These are phyloP conservation scores for Cladophialophora immunda DNA, from an alignment of 2,329 filamentous ascomycete species.

Conservation along the genomic window DNA sequence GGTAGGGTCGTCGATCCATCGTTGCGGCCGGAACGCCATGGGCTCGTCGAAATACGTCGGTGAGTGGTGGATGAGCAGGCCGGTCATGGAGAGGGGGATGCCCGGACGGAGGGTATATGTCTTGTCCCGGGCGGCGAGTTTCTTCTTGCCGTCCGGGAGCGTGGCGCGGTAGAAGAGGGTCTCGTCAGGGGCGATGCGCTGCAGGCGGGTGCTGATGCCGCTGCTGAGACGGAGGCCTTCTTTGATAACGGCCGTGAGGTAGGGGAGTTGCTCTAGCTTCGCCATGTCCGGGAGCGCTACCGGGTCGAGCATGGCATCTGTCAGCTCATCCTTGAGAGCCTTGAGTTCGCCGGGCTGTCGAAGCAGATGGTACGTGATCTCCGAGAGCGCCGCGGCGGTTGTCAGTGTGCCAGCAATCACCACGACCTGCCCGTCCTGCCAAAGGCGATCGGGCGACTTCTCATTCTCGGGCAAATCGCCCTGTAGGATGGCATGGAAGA, in stretches of 20 bases:
- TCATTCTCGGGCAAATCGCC: conserved; percentile 30
- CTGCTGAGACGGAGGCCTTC: conserved; percentile 47
- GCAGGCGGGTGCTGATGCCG: conserved; percentile 44
- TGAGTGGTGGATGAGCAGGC: conserved; percentile 47
- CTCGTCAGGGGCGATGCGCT: conserved; percentile 41
- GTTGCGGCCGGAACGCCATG: conserved; percentile 47
- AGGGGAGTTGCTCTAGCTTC: conserved; percentile 44
- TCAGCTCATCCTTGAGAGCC: conserved; percentile 25
- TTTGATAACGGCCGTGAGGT: conserved; percentile 46
- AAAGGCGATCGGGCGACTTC: no score
- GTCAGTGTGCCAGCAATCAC: conserved; percentile 32
- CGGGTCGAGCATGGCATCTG: conserved; percentile 18
- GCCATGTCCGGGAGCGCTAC: conserved; percentile 26
- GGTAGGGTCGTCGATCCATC: conserved; percentile 45
- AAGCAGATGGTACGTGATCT: conserved; percentile 29
- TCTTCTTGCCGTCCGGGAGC: neutral
- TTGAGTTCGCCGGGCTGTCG: conserved; percentile 11
- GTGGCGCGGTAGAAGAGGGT: conserved; percentile 24
- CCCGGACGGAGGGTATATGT: conserved; percentile 26
- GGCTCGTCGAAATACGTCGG: conserved; percentile 48
- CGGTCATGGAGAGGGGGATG: conserved; percentile 44
- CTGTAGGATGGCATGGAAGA: conserved; percentile 33
- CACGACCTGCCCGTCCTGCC: no score
- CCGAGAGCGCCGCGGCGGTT: conserved; percentile 29
- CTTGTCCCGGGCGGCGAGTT: neutral